Evolutionary conservation across 1,284 basidiomycete genomes (phyloP).

Genomic region (Malassezia slooffiae): DNA sequence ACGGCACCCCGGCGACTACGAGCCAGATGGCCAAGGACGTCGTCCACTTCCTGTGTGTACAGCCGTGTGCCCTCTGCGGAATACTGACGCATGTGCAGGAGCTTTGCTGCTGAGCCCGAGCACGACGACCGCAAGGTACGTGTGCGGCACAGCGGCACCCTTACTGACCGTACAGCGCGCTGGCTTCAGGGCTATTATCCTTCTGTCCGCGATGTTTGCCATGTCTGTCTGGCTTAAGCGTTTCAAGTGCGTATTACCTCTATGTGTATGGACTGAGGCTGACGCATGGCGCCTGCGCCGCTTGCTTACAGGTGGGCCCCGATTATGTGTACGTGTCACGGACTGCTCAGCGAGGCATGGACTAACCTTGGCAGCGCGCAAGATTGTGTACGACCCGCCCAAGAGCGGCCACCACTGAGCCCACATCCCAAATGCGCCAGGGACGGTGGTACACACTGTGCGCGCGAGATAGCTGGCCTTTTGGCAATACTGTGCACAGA

Average conservation of each 20-base stretch:
- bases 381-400: conserved; percentile 39
- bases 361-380: conserved; percentile 21
- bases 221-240: conserved; percentile 36
- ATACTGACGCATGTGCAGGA: conserved; percentile 17
- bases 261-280: background rate
- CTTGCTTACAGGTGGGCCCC: conserved; percentile 29
- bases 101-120: conserved; percentile 69
- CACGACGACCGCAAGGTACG: conserved; percentile 96
- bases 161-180: no score
- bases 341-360: no score
- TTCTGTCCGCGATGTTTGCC: conserved; percentile 31
- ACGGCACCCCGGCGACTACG: conserved; percentile 83
- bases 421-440: background rate
- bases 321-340: conserved; percentile 21
- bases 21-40: conserved; percentile 99
- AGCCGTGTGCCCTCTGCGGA: conserved; percentile 40
- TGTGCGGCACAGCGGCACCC: no score
- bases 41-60: conserved; percentile 79
- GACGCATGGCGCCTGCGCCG: background rate
- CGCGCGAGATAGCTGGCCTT: no score
- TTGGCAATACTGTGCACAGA: no score
- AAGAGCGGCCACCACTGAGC: conserved; percentile 11
- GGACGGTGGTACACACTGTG: background rate
- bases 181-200: conserved; percentile 55
- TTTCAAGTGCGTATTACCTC: conserved; percentile 20